phyloP scores from a whole-genome alignment of 1,139 yeast species.

The Sugiyamaella castrensis region DNA sequence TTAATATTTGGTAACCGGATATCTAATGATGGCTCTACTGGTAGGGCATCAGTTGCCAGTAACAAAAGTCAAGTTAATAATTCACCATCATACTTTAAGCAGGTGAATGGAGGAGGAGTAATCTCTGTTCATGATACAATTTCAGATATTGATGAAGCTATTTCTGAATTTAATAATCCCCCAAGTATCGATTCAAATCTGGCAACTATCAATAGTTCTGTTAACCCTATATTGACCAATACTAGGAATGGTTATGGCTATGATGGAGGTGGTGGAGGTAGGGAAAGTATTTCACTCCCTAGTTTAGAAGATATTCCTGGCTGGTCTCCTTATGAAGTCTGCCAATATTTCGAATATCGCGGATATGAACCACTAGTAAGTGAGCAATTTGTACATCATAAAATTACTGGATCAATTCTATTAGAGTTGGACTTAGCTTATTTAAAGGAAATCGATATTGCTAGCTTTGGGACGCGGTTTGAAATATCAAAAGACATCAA shows the following conservation, averaged over 20 bases:
- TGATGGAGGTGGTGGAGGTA: no score
- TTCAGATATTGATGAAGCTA: constrained; percentile 81
- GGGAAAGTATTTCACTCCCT: not conserved
- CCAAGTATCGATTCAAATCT: no score
- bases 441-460: constrained; percentile 85
- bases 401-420: constrained; percentile 81
- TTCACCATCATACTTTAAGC: not conserved
- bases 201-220: no score
- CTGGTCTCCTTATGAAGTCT: constrained; percentile 91
- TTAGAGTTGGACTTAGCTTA: constrained; percentile 82
- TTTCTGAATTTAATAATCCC: constrained; percentile 53
- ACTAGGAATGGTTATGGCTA: no score
- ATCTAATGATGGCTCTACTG: not conserved
- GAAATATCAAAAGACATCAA: constrained; percentile 89
- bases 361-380: constrained; percentile 76
- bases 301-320: constrained; percentile 25
- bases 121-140: constrained; percentile 56
- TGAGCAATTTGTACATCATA: constrained; percentile 78
- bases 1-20: constrained; percentile 17
- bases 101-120: not conserved
- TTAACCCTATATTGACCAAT: no score
- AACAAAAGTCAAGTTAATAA: constrained; percentile 12
- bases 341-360: constrained; percentile 64
- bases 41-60: constrained; percentile 3
- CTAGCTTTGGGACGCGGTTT: constrained; percentile 92